These are phyloP conservation scores for Didymella arachidicola DNA, from an alignment of 2,329 filamentous ascomycete genomes.

Conservation along the genomic window DNA sequence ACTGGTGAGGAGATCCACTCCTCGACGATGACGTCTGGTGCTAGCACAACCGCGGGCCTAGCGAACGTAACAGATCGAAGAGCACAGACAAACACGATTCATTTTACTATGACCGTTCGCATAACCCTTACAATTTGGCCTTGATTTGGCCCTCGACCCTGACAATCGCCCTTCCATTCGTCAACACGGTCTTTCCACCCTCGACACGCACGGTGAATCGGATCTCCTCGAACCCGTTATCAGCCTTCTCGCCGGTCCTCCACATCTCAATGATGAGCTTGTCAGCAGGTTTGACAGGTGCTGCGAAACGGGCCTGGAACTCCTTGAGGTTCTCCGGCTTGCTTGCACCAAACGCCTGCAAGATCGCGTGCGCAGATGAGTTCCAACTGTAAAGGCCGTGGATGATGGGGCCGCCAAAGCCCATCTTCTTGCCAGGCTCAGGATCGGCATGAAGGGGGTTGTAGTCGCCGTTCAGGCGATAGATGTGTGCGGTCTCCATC, in stretches of 20 bases:
- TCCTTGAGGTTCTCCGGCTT: conserved; percentile 84
- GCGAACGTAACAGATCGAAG: not conserved
- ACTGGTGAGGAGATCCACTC: conserved; percentile 13
- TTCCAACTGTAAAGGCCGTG: conserved; percentile 93
- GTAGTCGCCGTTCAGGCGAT: conserved; percentile 87
- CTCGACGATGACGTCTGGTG: conserved; percentile 4
- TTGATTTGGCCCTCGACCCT: conserved; percentile 63
- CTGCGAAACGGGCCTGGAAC: conserved; percentile 88
- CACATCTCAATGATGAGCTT: conserved; percentile 83
- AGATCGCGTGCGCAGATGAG: conserved; percentile 73
- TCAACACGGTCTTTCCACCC: conserved; percentile 83
- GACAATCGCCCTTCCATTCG: conserved; percentile 83
- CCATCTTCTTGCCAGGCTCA: conserved; percentile 86
- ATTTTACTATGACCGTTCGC: not conserved
- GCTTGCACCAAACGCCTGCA: conserved; percentile 76
- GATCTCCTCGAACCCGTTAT: conserved; percentile 77
- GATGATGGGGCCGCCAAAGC: conserved; percentile 87
- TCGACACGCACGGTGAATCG: conserved; percentile 80
- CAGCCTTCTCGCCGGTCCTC: conserved; percentile 73
- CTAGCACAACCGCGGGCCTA: not conserved
- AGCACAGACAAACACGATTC: not conserved
- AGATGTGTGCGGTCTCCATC: conserved; percentile 68
- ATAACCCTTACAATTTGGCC: conserved; percentile 47
- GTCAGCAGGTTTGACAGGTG: conserved; percentile 82
- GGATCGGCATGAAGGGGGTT: conserved; percentile 91